Conservation (phyloP, 177 flowering plant genomes). For the Vitis hybrid region DNA sequence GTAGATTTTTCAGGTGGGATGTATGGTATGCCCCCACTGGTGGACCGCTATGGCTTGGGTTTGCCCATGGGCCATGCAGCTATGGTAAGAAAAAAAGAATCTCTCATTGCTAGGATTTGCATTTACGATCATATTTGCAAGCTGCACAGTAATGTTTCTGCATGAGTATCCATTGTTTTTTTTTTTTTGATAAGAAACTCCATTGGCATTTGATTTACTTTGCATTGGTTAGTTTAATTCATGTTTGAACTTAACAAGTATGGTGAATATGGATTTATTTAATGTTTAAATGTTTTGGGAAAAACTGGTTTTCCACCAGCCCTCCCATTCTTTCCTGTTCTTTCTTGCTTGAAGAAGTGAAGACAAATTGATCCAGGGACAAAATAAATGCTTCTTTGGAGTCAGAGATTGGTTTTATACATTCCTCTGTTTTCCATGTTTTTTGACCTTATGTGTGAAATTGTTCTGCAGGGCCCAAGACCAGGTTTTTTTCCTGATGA, state of each 20-base stretch:
- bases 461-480: conserved; percentile 66
- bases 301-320: too few species aligned
- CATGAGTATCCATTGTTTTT: background rate
- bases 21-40: conserved; percentile 80
- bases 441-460: background rate
- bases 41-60: conserved; percentile 85
- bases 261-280: too few species aligned
- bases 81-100: conserved; percentile 52
- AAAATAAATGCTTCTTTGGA: too few species aligned
- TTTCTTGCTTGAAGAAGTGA: too few species aligned
- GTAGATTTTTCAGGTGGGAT: conserved; percentile 55
- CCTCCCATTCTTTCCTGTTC: too few species aligned
- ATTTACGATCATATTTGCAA: background rate
- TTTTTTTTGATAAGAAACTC: background rate
- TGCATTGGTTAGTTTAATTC: too few species aligned
- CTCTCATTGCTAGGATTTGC: background rate
- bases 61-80: conserved; percentile 71
- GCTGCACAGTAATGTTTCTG: background rate
- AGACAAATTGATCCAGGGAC: too few species aligned
- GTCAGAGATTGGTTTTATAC: too few species aligned
- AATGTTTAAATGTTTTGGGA: too few species aligned
- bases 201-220: too few species aligned
- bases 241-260: background rate
- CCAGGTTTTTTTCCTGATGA: conserved; percentile 77
- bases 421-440: too few species aligned